phyloP scores from a whole-genome alignment of 2,329 filamentous ascomycete species.

The Aspergillus cejpii region DNA sequence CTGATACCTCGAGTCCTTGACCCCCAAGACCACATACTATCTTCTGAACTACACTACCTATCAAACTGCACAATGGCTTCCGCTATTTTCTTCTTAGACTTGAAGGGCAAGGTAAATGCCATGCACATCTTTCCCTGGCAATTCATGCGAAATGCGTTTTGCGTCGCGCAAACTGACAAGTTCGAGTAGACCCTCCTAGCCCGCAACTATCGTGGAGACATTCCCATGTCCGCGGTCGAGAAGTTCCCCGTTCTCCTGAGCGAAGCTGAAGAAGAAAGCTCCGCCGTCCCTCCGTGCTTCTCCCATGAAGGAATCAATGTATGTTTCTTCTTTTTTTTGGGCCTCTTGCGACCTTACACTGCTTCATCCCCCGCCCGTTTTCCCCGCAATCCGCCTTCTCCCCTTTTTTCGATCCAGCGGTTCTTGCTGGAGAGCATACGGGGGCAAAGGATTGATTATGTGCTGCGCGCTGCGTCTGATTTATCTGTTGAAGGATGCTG shows the following conservation, averaged over 20 bases:
- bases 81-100: conserved; percentile 94
- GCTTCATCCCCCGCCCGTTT: conserved; percentile 3
- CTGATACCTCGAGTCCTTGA: conserved; percentile 6
- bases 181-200: conserved; percentile 77
- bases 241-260: conserved; percentile 93
- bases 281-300: conserved; percentile 94
- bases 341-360: conserved; percentile 3
- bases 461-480: conserved; percentile 5
- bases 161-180: conserved; percentile 16
- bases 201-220: conserved; percentile 96
- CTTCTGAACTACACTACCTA: conserved; percentile 4
- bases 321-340: no score
- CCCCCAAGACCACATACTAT: conserved; percentile 4
- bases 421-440: background rate
- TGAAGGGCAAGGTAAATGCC: conserved; percentile 95
- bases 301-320: conserved; percentile 98
- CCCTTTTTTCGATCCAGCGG: conserved; percentile 16
- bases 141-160: conserved; percentile 5
- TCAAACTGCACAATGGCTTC: conserved; percentile 68
- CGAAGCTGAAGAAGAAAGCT: conserved; percentile 98
- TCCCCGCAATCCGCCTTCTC: conserved; percentile 7
- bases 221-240: conserved; percentile 98
- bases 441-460: background rate
- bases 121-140: background rate
- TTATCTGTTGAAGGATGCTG: conserved; percentile 14